Evolutionary conservation across 208 protist genomes (phyloP), one percentile per base, ranked within the genome.

Genomic region (Crithidia mellificae): DNA sequence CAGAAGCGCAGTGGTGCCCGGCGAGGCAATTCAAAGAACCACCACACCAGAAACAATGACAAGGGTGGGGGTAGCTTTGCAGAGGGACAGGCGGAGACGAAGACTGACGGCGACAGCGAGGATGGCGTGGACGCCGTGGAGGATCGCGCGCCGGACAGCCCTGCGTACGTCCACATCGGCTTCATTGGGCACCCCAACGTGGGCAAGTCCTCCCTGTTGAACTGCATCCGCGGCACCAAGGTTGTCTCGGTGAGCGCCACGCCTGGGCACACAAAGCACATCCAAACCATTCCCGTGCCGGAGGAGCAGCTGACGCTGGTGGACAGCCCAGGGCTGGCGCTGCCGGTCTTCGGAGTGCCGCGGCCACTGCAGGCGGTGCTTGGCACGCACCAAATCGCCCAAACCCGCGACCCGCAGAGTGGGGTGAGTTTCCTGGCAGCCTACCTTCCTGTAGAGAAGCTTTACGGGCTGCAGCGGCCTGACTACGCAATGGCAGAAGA

Each of bases 181-280:
- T 78, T 99, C 30, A 96, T 99, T 11, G 98, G 98, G 8, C 99
- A 98, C 85, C 98, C 98, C 1, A 99, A 99, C 78, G 98, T 99
- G 30, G 98, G 98, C 61, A 99, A 99, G 84, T 97, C 87, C 6
- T 98, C 90, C 25, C 99, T 98, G 0, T 98, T 99, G 71, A 99
- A 99, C 85, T 95, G 93, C 0, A 87, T 99, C 32, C 87, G 92
- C 50, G 85, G 89, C 34, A 84, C 74, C 27, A 99, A 99, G 83
- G 93, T 93, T 63, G 98, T 99, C 0, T 85, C 96, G 14, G 98
- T 99, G 36, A 93, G 92, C 49, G 83, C 97, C 36, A 99, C 98
- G 3, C 98, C 98, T 0, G 98, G 98, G 34, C 99, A 99, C 72
- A 99, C 98, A 20, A 99, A 99, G 78, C 98, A 99, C 83, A 98